Evolutionary conservation across 768 basidiomycete genomes (phyloP).

Genomic region (Pulveroboletus sp.): DNA sequence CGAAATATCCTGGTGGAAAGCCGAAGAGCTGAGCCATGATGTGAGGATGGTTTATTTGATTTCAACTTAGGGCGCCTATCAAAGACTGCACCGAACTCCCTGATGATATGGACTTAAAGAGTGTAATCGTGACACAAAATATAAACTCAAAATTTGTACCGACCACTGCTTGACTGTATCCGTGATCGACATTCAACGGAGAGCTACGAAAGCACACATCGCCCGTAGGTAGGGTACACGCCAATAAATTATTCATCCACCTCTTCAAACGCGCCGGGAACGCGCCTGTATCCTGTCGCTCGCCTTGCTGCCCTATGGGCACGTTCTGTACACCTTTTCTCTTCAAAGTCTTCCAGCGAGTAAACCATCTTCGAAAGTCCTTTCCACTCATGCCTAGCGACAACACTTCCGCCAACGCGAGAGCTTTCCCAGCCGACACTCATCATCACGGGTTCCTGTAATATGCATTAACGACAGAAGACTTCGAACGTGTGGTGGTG

Average conservation of each 20-base stretch:
- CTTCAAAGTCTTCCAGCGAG: conserved; percentile 70
- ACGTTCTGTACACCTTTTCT: conserved; percentile 43
- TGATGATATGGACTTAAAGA: not conserved
- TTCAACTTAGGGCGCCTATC: conserved; percentile 2
- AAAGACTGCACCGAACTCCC: no score
- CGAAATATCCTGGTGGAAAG: conserved; percentile 40
- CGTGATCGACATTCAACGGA: no score
- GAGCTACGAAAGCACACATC: not conserved
- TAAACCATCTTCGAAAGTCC: conserved; percentile 71
- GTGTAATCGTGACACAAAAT: not conserved
- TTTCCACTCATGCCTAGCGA: conserved; percentile 97
- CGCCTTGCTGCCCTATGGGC: conserved; percentile 21
- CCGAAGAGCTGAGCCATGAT: conserved; percentile 27
- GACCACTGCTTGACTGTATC: no score
- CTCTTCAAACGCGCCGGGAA: conserved; percentile 29
- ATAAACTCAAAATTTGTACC: not conserved
- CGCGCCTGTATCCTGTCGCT: conserved; percentile 5
- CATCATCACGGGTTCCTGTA: conserved; percentile 83
- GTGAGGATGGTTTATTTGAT: not conserved
- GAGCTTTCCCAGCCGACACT: conserved; percentile 83
- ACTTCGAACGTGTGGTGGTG: not conserved
- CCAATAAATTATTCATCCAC: conserved; percentile 17
- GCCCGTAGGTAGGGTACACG: not conserved
- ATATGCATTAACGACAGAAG: not conserved
- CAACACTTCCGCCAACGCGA: conserved; percentile 56